Base-by-base conservation (phyloP, 2,329 filamentous ascomycete species). In the Colletotrichum endophyticum region DNA sequence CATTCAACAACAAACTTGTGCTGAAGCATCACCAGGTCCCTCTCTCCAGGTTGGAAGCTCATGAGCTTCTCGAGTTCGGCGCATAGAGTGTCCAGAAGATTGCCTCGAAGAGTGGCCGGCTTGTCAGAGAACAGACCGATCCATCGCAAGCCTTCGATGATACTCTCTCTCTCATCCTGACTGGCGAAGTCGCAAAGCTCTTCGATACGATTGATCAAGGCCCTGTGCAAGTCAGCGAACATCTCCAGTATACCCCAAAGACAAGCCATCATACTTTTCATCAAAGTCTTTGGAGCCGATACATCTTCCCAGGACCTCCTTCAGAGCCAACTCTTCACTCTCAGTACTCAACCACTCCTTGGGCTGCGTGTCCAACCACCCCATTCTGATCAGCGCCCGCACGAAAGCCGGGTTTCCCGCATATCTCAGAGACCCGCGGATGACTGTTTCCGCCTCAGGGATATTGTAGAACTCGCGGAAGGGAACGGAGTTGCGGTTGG, bases 271-370 rank as follows among this genome's bases (percentile, higher is more conserved):
- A 32, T 22, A 63, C 64, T 94, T 91, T 90, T 96, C 96, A 85
- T 93, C 91, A 67, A 89, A 86, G 82, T 98, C 94, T 72, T 95
- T 92, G 84, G 90, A 92, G 77, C 91, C 87, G 53, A 98, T 95
- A 92, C 78, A 87, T 89, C 63, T 90, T 88, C 13, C 94, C 94
- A 19, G 88, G 84, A 30, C 95, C 92, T 67, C 92, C 92, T 72
- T 98, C 85, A 79, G 98, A 91, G 87, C 94, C 91, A 83, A 94
- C 88, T 36, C 95, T 95, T 36, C 95, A 95, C 79, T 98, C 94
- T 84, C 94, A 95, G 96, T 96, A 98, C 73, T 93, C 82, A 71
- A 93, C 90, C 72, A 74, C 1, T 22, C 12, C 28, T 30, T 57
- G 16, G 39, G n/a, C 59, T 49, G 59, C 1, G 77, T 19, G 32